Evolutionary conservation across 352 stramenopile genomes (phyloP).

Genomic region (Phytopythium aichiense): DNA sequence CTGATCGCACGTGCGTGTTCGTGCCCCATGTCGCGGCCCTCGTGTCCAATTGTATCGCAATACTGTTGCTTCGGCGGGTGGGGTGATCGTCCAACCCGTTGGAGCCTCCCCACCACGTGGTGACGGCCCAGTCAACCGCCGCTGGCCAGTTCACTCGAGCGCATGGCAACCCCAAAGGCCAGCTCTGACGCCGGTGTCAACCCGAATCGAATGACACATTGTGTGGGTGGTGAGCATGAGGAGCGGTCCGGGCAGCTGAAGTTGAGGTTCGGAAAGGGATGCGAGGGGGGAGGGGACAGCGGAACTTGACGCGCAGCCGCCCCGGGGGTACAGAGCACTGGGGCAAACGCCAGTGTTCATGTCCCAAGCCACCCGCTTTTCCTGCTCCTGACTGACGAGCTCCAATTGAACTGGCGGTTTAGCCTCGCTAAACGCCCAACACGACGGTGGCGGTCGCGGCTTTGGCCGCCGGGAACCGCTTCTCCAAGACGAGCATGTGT

Average conservation of each 20-base stretch:
- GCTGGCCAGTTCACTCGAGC: too few species aligned
- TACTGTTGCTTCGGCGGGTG: background rate
- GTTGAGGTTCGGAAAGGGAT: background rate
- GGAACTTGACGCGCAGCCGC: background rate
- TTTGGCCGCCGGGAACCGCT: too few species aligned
- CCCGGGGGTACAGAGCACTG: background rate
- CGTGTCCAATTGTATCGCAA: background rate
- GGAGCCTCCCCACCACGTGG: too few species aligned
- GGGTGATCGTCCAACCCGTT: too few species aligned
- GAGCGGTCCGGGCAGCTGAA: background rate
- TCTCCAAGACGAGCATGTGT: background rate
- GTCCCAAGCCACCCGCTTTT: background rate
- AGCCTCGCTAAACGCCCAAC: background rate
- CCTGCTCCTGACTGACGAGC: background rate
- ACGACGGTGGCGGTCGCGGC: too few species aligned
- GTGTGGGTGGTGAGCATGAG: too few species aligned
- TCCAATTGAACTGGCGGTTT: background rate
- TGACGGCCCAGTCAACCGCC: too few species aligned
- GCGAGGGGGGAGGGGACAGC: background rate
- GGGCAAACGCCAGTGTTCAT: background rate
- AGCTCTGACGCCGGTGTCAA: too few species aligned
- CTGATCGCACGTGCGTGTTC: slow-evolving; percentile 2
- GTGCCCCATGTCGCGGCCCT: background rate
- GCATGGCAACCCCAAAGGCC: too few species aligned
- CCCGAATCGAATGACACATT: too few species aligned